These are phyloP conservation scores for Phytophthora syringae DNA, from an alignment of 352 stramenopile species.

Conservation along the genomic window DNA sequence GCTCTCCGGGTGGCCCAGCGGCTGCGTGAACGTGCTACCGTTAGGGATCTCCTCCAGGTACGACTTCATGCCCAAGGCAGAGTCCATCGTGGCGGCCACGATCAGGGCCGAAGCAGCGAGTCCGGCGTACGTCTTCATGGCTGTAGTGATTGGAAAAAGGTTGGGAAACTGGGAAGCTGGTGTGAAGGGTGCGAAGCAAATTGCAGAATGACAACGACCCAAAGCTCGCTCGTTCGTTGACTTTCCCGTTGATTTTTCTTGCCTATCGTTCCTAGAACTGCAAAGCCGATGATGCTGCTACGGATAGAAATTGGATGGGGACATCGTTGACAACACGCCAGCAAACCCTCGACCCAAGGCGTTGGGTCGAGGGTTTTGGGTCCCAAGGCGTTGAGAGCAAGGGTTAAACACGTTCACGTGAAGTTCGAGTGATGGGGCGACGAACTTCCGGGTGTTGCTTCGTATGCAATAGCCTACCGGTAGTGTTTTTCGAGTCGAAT, in stretches of 20 bases:
- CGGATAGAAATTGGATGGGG: constrained; percentile 23
- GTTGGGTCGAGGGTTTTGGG: too few species aligned
- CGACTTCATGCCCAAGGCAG: constrained; percentile 22
- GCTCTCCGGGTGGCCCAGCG: constrained; percentile 38
- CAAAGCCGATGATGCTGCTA: constrained; percentile 9
- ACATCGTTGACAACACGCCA: constrained; percentile 18
- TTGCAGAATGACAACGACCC: constrained; percentile 30
- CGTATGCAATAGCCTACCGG: neutral
- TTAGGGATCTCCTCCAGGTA: constrained; percentile 54
- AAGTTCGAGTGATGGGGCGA: constrained; percentile 8
- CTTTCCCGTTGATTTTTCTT: constrained; percentile 8
- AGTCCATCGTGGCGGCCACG: constrained; percentile 25
- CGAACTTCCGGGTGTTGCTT: constrained; percentile 6
- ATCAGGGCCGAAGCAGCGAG: constrained; percentile 33
- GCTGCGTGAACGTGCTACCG: constrained; percentile 44
- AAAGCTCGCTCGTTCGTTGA: neutral
- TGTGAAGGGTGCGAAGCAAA: constrained; percentile 23
- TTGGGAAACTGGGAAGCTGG: constrained; percentile 7
- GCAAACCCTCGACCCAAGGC: neutral
- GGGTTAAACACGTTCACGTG: constrained; percentile 7
- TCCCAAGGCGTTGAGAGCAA: too few species aligned
- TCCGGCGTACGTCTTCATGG: constrained; percentile 28
- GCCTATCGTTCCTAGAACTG: neutral
- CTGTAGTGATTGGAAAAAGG: constrained; percentile 12
- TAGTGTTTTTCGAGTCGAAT: neutral